phyloP scores from a whole-genome alignment of 2,329 filamentous ascomycete species.

The Podosphaera xanthii region DNA sequence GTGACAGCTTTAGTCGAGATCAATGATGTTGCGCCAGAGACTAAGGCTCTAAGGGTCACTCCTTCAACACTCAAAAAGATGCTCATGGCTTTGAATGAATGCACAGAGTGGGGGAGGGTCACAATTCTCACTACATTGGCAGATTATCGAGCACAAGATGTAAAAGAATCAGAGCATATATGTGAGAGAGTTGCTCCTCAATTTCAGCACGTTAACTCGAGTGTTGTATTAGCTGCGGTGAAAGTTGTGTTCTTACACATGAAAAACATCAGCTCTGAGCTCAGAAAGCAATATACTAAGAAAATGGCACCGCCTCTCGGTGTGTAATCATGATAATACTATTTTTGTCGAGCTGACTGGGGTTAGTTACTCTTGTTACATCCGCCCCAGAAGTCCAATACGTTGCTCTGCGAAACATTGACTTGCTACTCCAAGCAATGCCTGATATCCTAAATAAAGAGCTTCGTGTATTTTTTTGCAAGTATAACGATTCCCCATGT shows the following conservation, averaged over 20 bases:
- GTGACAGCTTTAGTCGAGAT: conserved; percentile 89
- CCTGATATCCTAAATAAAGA: conserved; percentile 95
- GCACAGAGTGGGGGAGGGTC: conserved; percentile 93
- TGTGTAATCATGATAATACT: conserved; percentile 19
- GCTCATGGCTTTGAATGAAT: conserved; percentile 88
- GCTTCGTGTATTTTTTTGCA: conserved; percentile 96
- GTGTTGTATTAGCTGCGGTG: conserved; percentile 88
- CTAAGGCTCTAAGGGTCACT: conserved; percentile 63
- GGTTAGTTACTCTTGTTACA: conserved; percentile 71
- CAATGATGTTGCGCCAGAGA: conserved; percentile 72
- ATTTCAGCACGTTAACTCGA: conserved; percentile 95
- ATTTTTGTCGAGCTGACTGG: conserved; percentile 4
- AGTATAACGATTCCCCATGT: conserved; percentile 96
- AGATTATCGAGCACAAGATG: conserved; percentile 65
- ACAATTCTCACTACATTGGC: conserved; percentile 80
- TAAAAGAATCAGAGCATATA: conserved; percentile 94
- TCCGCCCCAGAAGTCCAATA: conserved; percentile 96
- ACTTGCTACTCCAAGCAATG: conserved; percentile 83
- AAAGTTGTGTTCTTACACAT: conserved; percentile 97
- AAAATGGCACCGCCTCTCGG: conserved; percentile 95
- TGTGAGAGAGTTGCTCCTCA: conserved; percentile 90
- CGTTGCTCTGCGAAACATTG: conserved; percentile 87
- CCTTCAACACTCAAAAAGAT: conserved; percentile 77
- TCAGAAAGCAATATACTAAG: conserved; percentile 70
- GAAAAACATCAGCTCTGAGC: conserved; percentile 56